A percentile compares a stretch with the other conserved stretches of the same genome.
These are phyloP conservation scores for Codiaeum variegatum DNA, from an alignment of 441 rosid genomes.

Conservation along the genomic window DNA sequence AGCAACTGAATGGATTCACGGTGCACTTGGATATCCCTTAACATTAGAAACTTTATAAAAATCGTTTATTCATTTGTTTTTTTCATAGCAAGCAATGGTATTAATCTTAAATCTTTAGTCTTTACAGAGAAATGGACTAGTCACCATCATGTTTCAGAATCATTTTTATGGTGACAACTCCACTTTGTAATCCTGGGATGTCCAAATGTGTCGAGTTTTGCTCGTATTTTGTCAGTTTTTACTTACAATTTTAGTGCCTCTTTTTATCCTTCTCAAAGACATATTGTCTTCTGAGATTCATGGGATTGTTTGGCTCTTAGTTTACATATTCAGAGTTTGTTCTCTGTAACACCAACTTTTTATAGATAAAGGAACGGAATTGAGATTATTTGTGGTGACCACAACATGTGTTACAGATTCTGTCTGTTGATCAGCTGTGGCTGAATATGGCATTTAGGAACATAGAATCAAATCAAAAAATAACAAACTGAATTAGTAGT, in stretches of 20 bases:
- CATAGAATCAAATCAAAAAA: too few relatives aligned
- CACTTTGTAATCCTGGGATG: slow-evolving; percentile 7
- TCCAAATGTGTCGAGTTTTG: slow-evolving; percentile 22
- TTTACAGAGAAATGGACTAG: slow-evolving; percentile 8
- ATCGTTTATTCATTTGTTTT: slow-evolving; percentile 26
- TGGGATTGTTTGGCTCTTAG: slow-evolving; percentile 4
- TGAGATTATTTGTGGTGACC: not conserved
- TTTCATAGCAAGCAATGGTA: slow-evolving; percentile 10
- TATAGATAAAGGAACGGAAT: slow-evolving; percentile 4
- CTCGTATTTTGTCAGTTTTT: not conserved
- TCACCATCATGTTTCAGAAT: slow-evolving; percentile 8
- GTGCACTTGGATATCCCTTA: slow-evolving; percentile 20
- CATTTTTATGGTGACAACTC: not conserved
- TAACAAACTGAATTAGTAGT: too few relatives aligned
- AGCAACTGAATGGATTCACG: slow-evolving; percentile 13
- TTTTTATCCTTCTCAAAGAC: not conserved
- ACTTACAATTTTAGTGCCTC: not conserved
- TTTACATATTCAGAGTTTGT: slow-evolving; percentile 14
- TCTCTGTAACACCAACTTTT: slow-evolving; percentile 11
- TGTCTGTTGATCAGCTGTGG: not conserved
- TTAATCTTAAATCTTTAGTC: slow-evolving; percentile 1
- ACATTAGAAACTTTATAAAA: not conserved
- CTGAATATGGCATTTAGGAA: too few relatives aligned
- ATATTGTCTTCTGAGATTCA: not conserved
- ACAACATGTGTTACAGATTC: not conserved